Conservation (phyloP, 352 stramenopile species). For the Phytophthora crassamura region DNA sequence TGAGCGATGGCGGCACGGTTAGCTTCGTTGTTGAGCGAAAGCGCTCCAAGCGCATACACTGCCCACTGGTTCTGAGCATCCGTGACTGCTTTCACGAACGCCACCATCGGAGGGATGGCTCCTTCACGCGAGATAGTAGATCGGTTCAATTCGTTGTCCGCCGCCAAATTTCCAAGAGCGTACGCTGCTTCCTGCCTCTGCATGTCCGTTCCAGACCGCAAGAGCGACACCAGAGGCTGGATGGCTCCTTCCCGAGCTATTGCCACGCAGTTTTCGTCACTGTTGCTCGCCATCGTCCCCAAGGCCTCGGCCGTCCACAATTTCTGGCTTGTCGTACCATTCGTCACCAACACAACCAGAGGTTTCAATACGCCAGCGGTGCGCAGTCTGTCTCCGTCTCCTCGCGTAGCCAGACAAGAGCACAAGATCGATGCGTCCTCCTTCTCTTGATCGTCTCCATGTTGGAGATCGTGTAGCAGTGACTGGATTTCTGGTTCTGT, state of each 20-base stretch:
- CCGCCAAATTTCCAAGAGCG: slow-evolving; percentile 21
- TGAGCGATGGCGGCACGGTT: slow-evolving; percentile 26
- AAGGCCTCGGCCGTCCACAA: slow-evolving; percentile 26
- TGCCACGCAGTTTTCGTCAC: slow-evolving; percentile 10
- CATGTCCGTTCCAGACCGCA: slow-evolving; percentile 30
- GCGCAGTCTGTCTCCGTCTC: slow-evolving; percentile 21
- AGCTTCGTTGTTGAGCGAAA: slow-evolving; percentile 26
- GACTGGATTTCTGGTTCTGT: slow-evolving; percentile 12
- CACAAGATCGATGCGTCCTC: slow-evolving; percentile 22
- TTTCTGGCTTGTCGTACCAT: slow-evolving; percentile 27
- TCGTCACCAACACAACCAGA: slow-evolving; percentile 16
- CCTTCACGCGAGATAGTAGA: slow-evolving; percentile 23
- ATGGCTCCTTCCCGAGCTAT: slow-evolving; percentile 27
- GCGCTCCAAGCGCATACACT: slow-evolving; percentile 18
- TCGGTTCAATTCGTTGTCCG: slow-evolving; percentile 17
- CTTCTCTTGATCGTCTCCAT: slow-evolving; percentile 21
- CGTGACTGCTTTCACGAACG: slow-evolving; percentile 23
- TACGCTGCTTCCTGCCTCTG: slow-evolving; percentile 28
- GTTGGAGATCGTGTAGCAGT: slow-evolving; percentile 14
- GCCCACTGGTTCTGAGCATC: slow-evolving; percentile 36
- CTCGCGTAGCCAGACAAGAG: slow-evolving; percentile 26
- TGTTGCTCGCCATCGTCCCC: slow-evolving; percentile 27
- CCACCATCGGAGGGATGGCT: slow-evolving; percentile 29
- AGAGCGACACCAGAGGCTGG: slow-evolving; percentile 14
- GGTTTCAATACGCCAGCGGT: slow-evolving; percentile 17